Conservation (phyloP, 305 asterid genomes). For the Fraxinus greggii region DNA sequence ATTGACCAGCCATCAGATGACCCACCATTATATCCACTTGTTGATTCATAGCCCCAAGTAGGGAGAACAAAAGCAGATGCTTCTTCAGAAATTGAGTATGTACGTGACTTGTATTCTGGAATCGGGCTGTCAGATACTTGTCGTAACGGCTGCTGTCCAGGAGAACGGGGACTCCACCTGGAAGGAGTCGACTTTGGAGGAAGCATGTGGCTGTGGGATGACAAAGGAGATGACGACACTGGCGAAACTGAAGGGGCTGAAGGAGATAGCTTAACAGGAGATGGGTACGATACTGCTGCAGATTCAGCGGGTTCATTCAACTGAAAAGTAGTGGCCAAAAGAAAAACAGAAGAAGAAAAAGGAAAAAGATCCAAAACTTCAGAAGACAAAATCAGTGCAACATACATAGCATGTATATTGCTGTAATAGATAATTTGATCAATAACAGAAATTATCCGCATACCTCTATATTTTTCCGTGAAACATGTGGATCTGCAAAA, state of each 20-base stretch:
- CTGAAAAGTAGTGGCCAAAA: conserved; percentile 29
- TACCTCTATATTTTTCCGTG: conserved; percentile 47
- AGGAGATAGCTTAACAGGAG: conserved; percentile 70
- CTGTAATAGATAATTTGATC: conserved; percentile 18
- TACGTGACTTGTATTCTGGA: conserved; percentile 61
- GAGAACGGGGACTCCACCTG: conserved; percentile 69
- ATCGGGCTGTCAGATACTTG: conserved; percentile 71
- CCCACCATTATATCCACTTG: conserved; percentile 70
- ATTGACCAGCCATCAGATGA: conserved; percentile 85
- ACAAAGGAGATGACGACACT: conserved; percentile 59
- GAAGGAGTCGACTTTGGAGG: conserved; percentile 76
- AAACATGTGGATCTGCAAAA: conserved; percentile 43
- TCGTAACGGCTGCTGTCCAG: conserved; percentile 57
- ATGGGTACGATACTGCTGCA: conserved; percentile 54
- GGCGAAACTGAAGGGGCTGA: conserved; percentile 75
- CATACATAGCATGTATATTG: conserved; percentile 11
- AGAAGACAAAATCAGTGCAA: background rate
- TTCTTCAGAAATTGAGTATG: conserved; percentile 71
- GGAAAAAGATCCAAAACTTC: background rate
- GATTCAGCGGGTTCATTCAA: conserved; percentile 60
- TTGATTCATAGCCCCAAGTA: conserved; percentile 67
- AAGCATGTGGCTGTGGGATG: conserved; percentile 62
- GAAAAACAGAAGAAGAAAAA: background rate
- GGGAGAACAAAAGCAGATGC: conserved; percentile 51
- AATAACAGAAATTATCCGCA: conserved; percentile 20